Conservation (phyloP, 2,329 filamentous ascomycete species). For the Diaporthe eres region DNA sequence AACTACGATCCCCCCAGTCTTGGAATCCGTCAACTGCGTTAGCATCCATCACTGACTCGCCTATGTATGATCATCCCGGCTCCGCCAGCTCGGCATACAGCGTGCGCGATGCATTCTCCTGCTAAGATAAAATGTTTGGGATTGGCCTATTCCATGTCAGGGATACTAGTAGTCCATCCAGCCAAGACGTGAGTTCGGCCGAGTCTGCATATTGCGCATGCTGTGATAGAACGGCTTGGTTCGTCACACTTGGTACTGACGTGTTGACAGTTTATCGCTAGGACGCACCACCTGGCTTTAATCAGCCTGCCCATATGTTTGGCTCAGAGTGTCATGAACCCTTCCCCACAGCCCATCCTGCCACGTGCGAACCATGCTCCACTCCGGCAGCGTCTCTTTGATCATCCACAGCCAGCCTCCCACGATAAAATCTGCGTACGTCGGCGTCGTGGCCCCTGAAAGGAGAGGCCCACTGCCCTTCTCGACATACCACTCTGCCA, state of each 20-base stretch:
- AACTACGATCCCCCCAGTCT: neutral
- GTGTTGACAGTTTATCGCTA: neutral
- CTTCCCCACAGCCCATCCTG: constrained; percentile 65
- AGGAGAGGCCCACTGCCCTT: constrained; percentile 63
- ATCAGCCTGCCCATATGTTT: constrained; percentile 48
- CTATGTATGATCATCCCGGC: neutral
- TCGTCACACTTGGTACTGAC: too few relatives aligned
- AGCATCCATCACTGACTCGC: neutral
- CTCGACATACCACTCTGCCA: constrained; percentile 57
- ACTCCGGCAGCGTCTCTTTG: constrained; percentile 56
- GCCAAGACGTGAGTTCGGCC: neutral
- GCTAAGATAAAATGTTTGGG: neutral
- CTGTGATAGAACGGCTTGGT: neutral
- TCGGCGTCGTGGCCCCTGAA: constrained; percentile 56
- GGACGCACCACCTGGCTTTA: neutral
- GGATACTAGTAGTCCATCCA: too few relatives aligned
- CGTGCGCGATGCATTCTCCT: neutral
- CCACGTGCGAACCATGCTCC: constrained; percentile 62
- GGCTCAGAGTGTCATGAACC: constrained; percentile 62
- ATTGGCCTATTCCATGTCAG: neutral
- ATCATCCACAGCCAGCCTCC: constrained; percentile 69
- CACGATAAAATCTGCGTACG: constrained; percentile 70
- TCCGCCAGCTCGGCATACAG: too few relatives aligned
- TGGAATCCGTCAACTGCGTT: neutral
- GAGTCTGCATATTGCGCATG: neutral